These are phyloP conservation scores for Wickerhamomyces silvicola DNA, from an alignment of 805 yeast species.

Conservation along the genomic window DNA sequence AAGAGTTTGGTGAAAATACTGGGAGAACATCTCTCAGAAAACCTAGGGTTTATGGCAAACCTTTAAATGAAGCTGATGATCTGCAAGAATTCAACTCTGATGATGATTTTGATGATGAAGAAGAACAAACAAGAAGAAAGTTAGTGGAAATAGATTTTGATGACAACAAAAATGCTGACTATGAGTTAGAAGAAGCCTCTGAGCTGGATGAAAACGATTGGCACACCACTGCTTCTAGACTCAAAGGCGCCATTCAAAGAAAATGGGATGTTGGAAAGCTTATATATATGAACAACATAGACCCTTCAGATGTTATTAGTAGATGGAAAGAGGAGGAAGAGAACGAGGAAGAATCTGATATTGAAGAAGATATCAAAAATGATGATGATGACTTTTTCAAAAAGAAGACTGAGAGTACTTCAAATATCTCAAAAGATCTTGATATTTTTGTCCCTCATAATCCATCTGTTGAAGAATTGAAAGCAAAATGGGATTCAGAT, in stretches of 20 bases:
- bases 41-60: conserved; percentile 51
- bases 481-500: conserved; percentile 39
- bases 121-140: conserved; percentile 34
- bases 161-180: conserved; percentile 25
- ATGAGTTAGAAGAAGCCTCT: conserved; percentile 48
- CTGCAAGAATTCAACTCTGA: conserved; percentile 40
- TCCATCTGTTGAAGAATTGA: conserved; percentile 37
- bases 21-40: conserved; percentile 66
- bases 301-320: conserved; percentile 63
- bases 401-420: conserved; percentile 37
- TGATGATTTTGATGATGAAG: conserved; percentile 35
- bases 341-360: conserved; percentile 35
- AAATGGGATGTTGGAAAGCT: conserved; percentile 78
- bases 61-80: conserved; percentile 39
- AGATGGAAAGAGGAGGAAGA: conserved; percentile 58
- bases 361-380: conserved; percentile 32
- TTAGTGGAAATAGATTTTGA: conserved; percentile 44
- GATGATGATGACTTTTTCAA: conserved; percentile 50
- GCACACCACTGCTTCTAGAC: conserved; percentile 49
- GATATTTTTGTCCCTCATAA: conserved; percentile 33
- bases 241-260: conserved; percentile 46
- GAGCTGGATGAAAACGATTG: conserved; percentile 37
- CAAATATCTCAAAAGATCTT: conserved; percentile 24
- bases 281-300: conserved; percentile 70
- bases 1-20: conserved; percentile 29